phyloP scores from a whole-genome alignment of 2,329 filamentous ascomycete genomes.

The Paradendryphiella salina region DNA sequence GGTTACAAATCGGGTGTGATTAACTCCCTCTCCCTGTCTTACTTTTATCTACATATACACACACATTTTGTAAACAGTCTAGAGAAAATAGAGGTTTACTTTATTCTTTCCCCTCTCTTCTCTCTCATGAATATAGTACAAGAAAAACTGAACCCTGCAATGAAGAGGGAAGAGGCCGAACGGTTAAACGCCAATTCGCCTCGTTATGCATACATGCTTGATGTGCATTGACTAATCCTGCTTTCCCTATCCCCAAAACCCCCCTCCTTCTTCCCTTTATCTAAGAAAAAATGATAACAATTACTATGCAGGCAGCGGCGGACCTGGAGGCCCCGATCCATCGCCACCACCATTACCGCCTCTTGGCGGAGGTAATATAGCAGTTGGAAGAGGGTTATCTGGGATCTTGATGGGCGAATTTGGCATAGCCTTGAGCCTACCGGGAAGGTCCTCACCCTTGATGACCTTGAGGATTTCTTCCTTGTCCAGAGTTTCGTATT shows the following conservation, averaged over 20 bases:
- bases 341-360: slow-evolving; percentile 19
- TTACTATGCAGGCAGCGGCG: slow-evolving; percentile 26
- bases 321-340: slow-evolving; percentile 17
- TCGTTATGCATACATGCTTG: slow-evolving; percentile 3
- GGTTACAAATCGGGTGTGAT: too few species aligned
- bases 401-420: slow-evolving; percentile 70
- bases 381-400: slow-evolving; percentile 40
- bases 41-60: too few species aligned
- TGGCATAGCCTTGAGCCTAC: slow-evolving; percentile 63
- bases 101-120: neutral
- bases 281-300: neutral
- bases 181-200: neutral
- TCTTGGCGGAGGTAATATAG: slow-evolving; percentile 25
- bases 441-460: slow-evolving; percentile 76
- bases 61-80: neutral
- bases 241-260: neutral
- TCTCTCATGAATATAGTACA: neutral
- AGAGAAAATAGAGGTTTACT: too few species aligned
- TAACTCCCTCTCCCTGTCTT: too few species aligned
- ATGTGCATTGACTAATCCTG: slow-evolving; percentile 1
- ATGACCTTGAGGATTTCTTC: slow-evolving; percentile 91
- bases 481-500: slow-evolving; percentile 90
- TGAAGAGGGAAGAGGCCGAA: neutral
- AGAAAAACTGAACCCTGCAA: neutral
- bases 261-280: neutral